These are phyloP conservation scores for Trichoderma sp. DNA, from an alignment of 2,329 filamentous ascomycete species.

Conservation along the genomic window DNA sequence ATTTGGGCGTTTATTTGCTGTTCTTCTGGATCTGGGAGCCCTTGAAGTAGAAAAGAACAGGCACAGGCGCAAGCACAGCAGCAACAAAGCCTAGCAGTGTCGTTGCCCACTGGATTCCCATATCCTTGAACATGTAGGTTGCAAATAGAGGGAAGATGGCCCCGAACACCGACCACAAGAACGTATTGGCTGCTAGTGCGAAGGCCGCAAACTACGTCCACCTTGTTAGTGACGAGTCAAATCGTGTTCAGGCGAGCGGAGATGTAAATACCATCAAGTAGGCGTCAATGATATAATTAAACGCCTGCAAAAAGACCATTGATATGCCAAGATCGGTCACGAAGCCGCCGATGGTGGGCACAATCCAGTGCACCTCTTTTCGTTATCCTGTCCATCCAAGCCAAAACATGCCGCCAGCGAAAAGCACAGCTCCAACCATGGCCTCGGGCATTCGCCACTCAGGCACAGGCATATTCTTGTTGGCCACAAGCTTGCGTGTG, in stretches of 20 bases:
- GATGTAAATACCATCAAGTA: not conserved
- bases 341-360: not conserved
- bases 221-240: not conserved
- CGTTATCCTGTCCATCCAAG: conserved; percentile 1
- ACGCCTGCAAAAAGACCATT: conserved; percentile 7
- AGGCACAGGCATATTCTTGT: not conserved
- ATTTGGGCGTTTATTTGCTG: not conserved
- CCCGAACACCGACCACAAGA: not conserved
- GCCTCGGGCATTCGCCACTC: conserved; percentile 12
- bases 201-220: not conserved
- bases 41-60: conserved; percentile 8
- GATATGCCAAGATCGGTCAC: conserved; percentile 1
- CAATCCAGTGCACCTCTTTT: conserved; percentile 7
- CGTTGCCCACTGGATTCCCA: not conserved
- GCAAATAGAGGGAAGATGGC: conserved; percentile 8
- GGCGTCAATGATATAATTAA: conserved; percentile 5
- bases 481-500: not conserved
- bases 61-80: not conserved
- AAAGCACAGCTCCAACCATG: conserved; percentile 5
- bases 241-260: not conserved
- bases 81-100: not conserved
- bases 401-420: conserved; percentile 14
- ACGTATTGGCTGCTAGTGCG: conserved; percentile 1
- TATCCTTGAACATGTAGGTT: not conserved
- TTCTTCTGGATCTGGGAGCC: not conserved